Base-by-base conservation (phyloP, 805 yeast species). In the Crinitomyces ghanaensis region DNA sequence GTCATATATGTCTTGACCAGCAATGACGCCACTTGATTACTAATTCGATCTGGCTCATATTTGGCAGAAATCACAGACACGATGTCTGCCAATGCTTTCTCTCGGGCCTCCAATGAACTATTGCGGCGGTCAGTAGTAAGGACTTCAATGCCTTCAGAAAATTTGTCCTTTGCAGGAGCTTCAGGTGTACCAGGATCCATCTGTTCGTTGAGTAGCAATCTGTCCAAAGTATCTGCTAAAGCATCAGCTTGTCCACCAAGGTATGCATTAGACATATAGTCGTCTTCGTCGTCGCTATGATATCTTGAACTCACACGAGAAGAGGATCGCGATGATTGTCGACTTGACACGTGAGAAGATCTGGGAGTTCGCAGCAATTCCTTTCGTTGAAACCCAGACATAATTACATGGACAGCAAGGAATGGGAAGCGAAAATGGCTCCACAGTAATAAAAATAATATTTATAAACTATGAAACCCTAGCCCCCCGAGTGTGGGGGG, bases 41-140 rank as follows among this genome's bases (percentile, higher is more conserved):
- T 39, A 26, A 55, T 31, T 28, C 41, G 30, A 14, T 36, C 45
- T 4, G 60, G 60, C 33, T 49, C 59, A 34, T 50, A 54, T 35
- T 48, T 50, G 33, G 38, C 42, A 20, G 51, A 45, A n/a, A 53
- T 20, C n/a, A 42, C 43, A 1, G 45, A 32, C 18, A 54, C 37
- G 5, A 53, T 42, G 11, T 40, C 38, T 14, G 39, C 42, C 35
- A 55, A 38, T 5, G 61, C 57, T 35, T 50, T 42, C 36, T 56
- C 59, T 3, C 60, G 37, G 2, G 51, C 54, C 27, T 45, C 50
- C 8, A 46, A 41, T 5, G 56, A 44, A 6, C 54, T 46, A 27
- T 44, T 48, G 25, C 54, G 42, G 11, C 58, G 33, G 32, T 54
- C 59, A 12, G 43, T 34, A 8, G 43, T 34, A 9, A 55, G 42